phyloP scores from a whole-genome alignment of 306 rosid species.

The Cicer pinnatifidum region DNA sequence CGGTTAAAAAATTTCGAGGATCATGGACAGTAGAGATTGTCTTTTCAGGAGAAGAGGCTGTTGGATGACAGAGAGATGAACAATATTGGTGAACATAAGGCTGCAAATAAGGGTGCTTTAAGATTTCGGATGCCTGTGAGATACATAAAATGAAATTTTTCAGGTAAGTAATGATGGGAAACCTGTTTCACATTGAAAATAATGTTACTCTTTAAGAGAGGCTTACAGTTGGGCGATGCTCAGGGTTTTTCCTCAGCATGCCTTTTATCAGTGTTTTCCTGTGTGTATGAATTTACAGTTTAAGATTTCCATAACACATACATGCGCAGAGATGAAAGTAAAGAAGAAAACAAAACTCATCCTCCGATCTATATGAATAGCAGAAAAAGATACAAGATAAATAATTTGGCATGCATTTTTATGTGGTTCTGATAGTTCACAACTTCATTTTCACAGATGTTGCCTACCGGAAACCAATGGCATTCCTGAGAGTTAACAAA shows the following conservation, averaged over 20 bases:
- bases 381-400: conserved; percentile 25
- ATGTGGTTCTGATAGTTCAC: not conserved
- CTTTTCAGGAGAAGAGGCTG: conserved; percentile 61
- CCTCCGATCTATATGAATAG: not conserved
- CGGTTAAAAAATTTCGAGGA: conserved; percentile 66
- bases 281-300: conserved; percentile 39
- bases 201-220: conserved; percentile 36
- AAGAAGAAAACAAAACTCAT: not conserved
- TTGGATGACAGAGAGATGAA: conserved; percentile 59
- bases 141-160: conserved; percentile 37
- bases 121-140: conserved; percentile 84
- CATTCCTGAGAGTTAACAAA: not conserved
- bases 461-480: not conserved
- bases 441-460: not conserved
- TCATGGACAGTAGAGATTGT: conserved; percentile 48
- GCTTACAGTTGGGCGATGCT: conserved; percentile 88
- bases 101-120: conserved; percentile 93
- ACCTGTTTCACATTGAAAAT: conserved; percentile 27
- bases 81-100: conserved; percentile 76
- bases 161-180: conserved; percentile 28
- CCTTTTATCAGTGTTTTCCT: conserved; percentile 94
- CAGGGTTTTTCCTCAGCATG: conserved; percentile 92
- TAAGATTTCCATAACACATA: conserved; percentile 36
- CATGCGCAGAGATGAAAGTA: not conserved
- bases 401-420: conserved; percentile 6